Percentiles rank a stretch among this genome's conserved stretches.
Evolutionary conservation across 1,139 yeast species (phyloP).

Genomic region (Ashbya aceris): DNA sequence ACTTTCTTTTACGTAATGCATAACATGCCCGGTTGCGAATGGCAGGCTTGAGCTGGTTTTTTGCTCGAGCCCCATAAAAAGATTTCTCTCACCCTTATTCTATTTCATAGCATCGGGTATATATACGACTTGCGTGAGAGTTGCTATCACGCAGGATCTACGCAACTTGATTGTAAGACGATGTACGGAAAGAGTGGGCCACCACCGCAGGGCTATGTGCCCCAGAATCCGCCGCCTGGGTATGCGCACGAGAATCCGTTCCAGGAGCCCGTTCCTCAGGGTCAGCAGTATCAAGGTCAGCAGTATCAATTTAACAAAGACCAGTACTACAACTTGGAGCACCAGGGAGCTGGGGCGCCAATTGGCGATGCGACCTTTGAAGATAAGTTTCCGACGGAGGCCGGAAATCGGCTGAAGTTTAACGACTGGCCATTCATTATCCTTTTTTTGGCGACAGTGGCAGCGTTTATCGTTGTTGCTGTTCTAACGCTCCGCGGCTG

Average conservation of each 20-base stretch:
- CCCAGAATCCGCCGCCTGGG: conserved; percentile 2
- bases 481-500: conserved; percentile 61
- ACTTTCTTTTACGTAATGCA: too few species aligned
- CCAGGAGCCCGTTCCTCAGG: conserved; percentile 1
- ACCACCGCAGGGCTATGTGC: not conserved
- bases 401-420: conserved; percentile 49
- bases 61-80: too few species aligned
- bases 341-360: conserved; percentile 35
- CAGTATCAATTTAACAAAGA: conserved; percentile 25
- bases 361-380: conserved; percentile 58
- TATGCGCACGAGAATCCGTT: not conserved
- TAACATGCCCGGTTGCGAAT: too few species aligned
- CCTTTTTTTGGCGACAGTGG: conserved; percentile 50
- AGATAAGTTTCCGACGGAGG: conserved; percentile 25
- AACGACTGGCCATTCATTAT: conserved; percentile 70
- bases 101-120: too few species aligned
- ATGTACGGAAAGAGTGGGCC: conserved; percentile 7
- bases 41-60: too few species aligned
- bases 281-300: conserved; percentile 6
- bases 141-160: too few species aligned
- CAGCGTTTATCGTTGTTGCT: conserved; percentile 66
- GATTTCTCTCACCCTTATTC: too few species aligned
- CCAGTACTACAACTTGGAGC: conserved; percentile 24
- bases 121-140: too few species aligned
- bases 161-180: too few species aligned